Percentiles rank a stretch among this genome's conserved stretches.
These are phyloP conservation scores for Podosphaera fusca DNA, from an alignment of 2,329 filamentous ascomycete species.

Conservation along the genomic window DNA sequence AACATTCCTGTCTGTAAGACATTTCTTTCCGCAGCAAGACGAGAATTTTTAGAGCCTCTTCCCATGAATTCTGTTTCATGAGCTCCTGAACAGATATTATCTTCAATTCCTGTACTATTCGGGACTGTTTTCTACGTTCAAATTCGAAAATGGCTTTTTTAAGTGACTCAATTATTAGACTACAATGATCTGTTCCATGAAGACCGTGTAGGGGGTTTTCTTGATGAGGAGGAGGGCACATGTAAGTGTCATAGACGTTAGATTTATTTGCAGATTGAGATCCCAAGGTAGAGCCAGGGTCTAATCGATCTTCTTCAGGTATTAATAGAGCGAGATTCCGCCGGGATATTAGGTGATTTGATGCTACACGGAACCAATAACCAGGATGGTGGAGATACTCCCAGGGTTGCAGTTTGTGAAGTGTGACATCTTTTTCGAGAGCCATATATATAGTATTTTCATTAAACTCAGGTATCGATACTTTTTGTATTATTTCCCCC, in stretches of 20 bases:
- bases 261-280: conserved; percentile 25
- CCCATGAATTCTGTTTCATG: conserved; percentile 26
- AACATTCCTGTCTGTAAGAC: conserved; percentile 33
- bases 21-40: conserved; percentile 33
- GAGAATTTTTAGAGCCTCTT: conserved; percentile 29
- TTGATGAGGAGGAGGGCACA: conserved; percentile 39
- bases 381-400: conserved; percentile 41
- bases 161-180: conserved; percentile 30
- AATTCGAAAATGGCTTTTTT: conserved; percentile 30
- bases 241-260: conserved; percentile 40
- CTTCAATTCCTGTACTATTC: conserved; percentile 28
- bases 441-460: conserved; percentile 25
- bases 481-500: conserved; percentile 34
- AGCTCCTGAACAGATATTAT: conserved; percentile 34
- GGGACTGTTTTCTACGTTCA: conserved; percentile 27
- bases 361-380: conserved; percentile 41
- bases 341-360: conserved; percentile 30
- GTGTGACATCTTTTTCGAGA: conserved; percentile 31
- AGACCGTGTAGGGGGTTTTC: conserved; percentile 29
- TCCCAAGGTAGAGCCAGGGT: conserved; percentile 25
- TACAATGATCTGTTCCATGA: conserved; percentile 28
- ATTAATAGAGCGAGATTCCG: conserved; percentile 30
- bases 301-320: conserved; percentile 32
- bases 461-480: conserved; percentile 26
- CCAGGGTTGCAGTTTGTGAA: conserved; percentile 37